phyloP scores from a whole-genome alignment of 106 monocot species.

The Alisma plantagoaquatica region DNA sequence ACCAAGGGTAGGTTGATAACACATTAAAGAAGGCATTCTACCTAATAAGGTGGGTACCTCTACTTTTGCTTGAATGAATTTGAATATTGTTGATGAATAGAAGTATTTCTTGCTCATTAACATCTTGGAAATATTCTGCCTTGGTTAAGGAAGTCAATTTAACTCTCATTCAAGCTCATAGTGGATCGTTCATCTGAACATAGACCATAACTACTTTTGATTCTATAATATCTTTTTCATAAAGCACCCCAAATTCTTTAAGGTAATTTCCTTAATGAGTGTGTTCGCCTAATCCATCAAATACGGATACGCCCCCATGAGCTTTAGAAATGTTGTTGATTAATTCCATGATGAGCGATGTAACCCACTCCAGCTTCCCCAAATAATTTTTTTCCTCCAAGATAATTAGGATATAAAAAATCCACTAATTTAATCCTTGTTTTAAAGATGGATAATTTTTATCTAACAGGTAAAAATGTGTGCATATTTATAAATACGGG shows the following conservation, averaged over 20 bases:
- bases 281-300: neutral
- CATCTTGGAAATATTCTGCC: slow-evolving; percentile 1
- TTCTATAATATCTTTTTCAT: neutral
- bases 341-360: slow-evolving; percentile 1
- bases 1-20: no score
- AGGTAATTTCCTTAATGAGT: slow-evolving; percentile 2
- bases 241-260: neutral
- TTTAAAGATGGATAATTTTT: neutral
- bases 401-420: neutral
- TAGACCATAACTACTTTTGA: neutral
- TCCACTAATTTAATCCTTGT: neutral
- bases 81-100: no score
- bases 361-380: neutral
- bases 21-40: no score
- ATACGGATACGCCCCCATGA: slow-evolving; percentile 3
- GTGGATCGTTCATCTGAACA: neutral
- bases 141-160: neutral
- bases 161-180: neutral
- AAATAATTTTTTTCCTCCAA: neutral
- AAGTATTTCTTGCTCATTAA: no score
- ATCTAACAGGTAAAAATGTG: neutral
- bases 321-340: slow-evolving; percentile 3
- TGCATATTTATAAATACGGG: neutral
- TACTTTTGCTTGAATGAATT: no score
- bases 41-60: no score